Evolutionary conservation across 768 basidiomycete species (phyloP).

Genomic region (Serendipita vermifera): DNA sequence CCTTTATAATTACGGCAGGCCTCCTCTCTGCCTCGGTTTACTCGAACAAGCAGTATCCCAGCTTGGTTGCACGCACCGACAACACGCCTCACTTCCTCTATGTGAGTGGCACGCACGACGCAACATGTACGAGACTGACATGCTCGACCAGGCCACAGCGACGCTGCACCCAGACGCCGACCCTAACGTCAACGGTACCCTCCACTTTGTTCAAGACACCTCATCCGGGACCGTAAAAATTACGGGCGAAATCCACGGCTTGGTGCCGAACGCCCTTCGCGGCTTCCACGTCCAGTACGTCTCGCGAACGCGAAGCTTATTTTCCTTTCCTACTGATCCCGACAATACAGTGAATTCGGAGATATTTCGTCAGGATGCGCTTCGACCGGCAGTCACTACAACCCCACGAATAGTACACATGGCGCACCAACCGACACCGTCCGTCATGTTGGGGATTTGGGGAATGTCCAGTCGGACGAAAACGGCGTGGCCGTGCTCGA

Average conservation of each 20-base stretch:
- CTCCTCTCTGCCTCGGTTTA: no score
- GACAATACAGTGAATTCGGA: conserved; percentile 36
- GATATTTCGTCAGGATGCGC: conserved; percentile 53
- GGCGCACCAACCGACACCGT: conserved; percentile 41
- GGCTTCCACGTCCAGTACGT: conserved; percentile 78
- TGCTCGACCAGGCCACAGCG: no score
- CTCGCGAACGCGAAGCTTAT: background rate
- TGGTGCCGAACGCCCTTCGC: conserved; percentile 43
- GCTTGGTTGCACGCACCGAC: no score
- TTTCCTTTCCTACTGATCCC: background rate
- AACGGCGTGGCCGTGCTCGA: conserved; percentile 44
- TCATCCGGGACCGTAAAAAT: conserved; percentile 43
- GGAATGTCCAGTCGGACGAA: conserved; percentile 54
- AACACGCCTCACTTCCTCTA: no score
- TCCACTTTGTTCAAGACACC: conserved; percentile 48
- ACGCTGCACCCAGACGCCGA: conserved; percentile 50
- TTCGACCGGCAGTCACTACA: conserved; percentile 66
- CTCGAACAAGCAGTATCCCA: no score
- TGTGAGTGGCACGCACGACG: no score
- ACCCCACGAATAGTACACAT: conserved; percentile 52
- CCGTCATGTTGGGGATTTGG: conserved; percentile 65
- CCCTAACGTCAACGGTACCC: conserved; percentile 48
- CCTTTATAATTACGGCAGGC: no score
- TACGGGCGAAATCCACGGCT: conserved; percentile 45
- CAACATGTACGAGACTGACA: no score